phyloP scores from a whole-genome alignment of 2,329 filamentous ascomycete species.

The Ophiostoma montium region DNA sequence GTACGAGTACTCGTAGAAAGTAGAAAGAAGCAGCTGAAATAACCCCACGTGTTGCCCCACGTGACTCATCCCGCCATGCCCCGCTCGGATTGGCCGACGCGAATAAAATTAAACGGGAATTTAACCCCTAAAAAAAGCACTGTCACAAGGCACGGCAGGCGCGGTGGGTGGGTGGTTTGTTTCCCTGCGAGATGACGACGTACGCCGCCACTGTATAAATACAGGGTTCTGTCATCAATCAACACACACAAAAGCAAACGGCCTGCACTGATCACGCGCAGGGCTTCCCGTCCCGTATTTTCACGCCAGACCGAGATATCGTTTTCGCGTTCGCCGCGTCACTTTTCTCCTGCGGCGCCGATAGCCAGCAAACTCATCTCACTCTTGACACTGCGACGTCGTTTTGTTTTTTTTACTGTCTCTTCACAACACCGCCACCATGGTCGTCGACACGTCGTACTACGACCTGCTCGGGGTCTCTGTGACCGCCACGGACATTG shows the following conservation, averaged over 20 bases:
- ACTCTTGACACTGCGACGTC: too few species aligned
- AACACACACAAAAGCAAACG: too few species aligned
- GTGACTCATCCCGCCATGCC: conserved; percentile 5
- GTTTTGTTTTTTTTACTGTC: too few species aligned
- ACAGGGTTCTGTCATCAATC: too few species aligned
- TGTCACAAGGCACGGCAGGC: conserved; percentile 1
- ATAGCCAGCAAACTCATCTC: too few species aligned
- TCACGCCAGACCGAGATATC: too few species aligned
- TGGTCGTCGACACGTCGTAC: conserved; percentile 82
- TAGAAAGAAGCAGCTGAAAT: background rate
- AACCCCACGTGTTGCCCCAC: background rate
- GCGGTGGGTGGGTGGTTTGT: background rate
- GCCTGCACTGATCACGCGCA: too few species aligned
- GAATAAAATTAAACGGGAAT: background rate
- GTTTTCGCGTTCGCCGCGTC: too few species aligned
- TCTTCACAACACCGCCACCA: conserved; percentile 25
- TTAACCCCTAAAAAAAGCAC: background rate
- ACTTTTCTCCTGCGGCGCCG: too few species aligned
- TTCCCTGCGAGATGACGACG: conserved; percentile 9
- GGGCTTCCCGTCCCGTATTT: too few species aligned
- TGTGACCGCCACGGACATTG: conserved; percentile 73
- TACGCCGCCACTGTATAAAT: too few species aligned
- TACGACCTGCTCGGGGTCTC: conserved; percentile 78
- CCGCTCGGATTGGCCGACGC: background rate
- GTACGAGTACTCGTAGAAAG: too few species aligned